These are phyloP conservation scores for Penicillium cataractarum DNA, from an alignment of 495 filamentous ascomycete species.

Conservation along the genomic window DNA sequence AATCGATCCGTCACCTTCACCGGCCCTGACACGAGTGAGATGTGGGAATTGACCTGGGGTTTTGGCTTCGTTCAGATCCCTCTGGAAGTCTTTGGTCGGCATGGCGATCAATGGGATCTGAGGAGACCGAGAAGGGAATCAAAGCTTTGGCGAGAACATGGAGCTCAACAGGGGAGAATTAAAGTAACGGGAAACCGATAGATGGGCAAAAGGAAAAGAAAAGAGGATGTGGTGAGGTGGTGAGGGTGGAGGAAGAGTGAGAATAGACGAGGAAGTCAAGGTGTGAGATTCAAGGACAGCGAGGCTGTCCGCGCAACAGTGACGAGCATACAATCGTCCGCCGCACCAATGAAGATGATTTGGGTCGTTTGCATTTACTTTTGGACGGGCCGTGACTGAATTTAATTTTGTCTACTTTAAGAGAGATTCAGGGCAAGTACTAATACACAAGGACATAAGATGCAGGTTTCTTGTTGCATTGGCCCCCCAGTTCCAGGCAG, in stretches of 20 bases:
- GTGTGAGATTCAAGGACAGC: background rate
- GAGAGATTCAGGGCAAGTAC: background rate
- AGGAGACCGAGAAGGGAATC: background rate
- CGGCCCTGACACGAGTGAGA: slow-evolving; percentile 52
- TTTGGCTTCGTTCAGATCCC: slow-evolving; percentile 52
- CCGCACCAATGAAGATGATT: background rate
- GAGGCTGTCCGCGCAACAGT: background rate
- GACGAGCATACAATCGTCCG: background rate
- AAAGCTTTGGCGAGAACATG: background rate
- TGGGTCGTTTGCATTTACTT: background rate
- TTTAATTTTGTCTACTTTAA: background rate
- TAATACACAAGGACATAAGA: background rate
- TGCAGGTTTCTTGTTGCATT: background rate
- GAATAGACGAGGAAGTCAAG: background rate
- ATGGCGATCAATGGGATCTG: slow-evolving; percentile 35
- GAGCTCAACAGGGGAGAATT: background rate
- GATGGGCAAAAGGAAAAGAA: background rate
- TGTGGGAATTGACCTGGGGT: slow-evolving; percentile 34
- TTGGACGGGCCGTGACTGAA: background rate
- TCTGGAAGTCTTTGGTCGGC: slow-evolving; percentile 58
- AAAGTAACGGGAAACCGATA: background rate
- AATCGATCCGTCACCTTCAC: slow-evolving; percentile 66
- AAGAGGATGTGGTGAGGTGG: background rate
- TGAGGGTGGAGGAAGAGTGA: background rate
- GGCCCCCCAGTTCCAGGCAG: background rate